phyloP scores from a whole-genome alignment of 371 early-diverging fungal genomes.

The Mucor mucedo region DNA sequence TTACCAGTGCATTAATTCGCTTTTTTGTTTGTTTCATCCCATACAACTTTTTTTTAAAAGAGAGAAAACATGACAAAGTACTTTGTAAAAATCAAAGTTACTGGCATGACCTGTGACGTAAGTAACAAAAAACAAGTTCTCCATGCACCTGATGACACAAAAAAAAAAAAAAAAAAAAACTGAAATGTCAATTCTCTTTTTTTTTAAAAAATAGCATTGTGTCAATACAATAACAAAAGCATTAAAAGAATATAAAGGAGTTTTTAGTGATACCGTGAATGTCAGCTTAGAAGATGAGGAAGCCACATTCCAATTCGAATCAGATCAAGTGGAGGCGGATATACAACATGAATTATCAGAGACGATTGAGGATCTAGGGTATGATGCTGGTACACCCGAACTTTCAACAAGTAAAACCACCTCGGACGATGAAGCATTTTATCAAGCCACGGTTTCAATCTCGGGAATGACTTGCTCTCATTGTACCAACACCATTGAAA shows the following conservation, averaged over 20 bases:
- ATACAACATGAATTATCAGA: slow-evolving; percentile 22
- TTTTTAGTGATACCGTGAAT: slow-evolving; percentile 14
- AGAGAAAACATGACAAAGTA: slow-evolving; percentile 14
- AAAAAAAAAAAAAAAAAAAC: too few species aligned
- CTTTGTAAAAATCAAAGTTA: slow-evolving; percentile 20
- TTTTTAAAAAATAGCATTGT: slow-evolving; percentile 55
- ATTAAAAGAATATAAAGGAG: slow-evolving; percentile 25
- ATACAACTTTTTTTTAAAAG: not conserved
- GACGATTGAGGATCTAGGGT: slow-evolving; percentile 41
- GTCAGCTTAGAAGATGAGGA: slow-evolving; percentile 35
- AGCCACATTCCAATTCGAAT: slow-evolving; percentile 23
- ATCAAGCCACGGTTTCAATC: slow-evolving; percentile 37
- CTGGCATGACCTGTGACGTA: slow-evolving; percentile 49
- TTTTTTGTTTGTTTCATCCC: slow-evolving; percentile 3
- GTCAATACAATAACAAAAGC: slow-evolving; percentile 66
- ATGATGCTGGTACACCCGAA: slow-evolving; percentile 25
- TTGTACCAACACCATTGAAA: slow-evolving; percentile 78
- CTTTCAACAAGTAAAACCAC: slow-evolving; percentile 3
- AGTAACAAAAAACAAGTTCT: not conserved
- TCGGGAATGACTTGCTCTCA: slow-evolving; percentile 88
- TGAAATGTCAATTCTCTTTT: too few species aligned
- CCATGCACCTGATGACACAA: not conserved
- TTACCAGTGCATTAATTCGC: slow-evolving; percentile 6
- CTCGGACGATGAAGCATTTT: not conserved
- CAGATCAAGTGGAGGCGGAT: not conserved